Percentiles rank a stretch among this genome's conserved stretches.
These are phyloP conservation scores for Sutorius eximius DNA, from an alignment of 1,284 basidiomycete species.

Conservation along the genomic window DNA sequence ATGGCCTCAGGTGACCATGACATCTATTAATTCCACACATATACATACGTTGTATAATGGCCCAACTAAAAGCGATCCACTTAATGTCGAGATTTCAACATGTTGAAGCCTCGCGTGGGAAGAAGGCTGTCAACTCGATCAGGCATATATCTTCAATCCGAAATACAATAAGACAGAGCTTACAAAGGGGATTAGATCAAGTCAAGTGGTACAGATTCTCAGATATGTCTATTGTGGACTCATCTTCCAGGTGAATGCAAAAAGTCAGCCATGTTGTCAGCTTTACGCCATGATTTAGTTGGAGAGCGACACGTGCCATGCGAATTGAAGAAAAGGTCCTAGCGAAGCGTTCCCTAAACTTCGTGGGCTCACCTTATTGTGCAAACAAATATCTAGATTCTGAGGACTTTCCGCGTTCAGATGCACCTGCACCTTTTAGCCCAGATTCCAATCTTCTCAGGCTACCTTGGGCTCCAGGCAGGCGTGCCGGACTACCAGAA, in stretches of 20 bases:
- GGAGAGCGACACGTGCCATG: not conserved
- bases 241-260: not conserved
- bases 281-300: no score
- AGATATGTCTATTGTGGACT: not conserved
- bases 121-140: no score
- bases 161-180: not conserved
- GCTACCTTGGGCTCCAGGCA: no score
- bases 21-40: no score
- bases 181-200: not conserved
- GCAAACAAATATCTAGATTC: no score
- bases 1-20: not conserved
- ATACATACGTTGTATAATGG: not conserved
- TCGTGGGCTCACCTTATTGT: no score
- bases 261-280: not conserved
- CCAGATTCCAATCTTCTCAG: no score
- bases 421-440: not conserved
- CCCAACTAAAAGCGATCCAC: not conserved
- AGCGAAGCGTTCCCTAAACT: no score
- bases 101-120: no score
- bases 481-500: no score
- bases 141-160: no score
- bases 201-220: not conserved
- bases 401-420: not conserved
- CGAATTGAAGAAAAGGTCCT: not conserved
- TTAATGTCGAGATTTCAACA: not conserved